Conservation (phyloP, 345 rosid genomes). For the Populus tremula region DNA sequence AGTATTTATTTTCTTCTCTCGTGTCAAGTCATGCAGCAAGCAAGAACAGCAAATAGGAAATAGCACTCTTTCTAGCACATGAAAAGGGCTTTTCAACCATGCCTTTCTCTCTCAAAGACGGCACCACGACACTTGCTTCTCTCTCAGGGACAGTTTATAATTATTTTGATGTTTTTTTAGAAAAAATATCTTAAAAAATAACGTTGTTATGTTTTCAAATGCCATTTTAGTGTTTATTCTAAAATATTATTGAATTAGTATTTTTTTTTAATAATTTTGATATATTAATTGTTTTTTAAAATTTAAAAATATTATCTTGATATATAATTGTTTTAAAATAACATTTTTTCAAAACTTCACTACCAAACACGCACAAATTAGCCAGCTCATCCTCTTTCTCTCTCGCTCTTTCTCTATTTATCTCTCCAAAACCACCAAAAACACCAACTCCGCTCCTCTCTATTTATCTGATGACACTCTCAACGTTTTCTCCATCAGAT, state of each 20-base stretch:
- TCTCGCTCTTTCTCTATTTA: slow-evolving; percentile 5
- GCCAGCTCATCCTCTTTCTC: slow-evolving; percentile 52
- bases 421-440: slow-evolving; percentile 17
- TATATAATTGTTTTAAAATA: too few species aligned
- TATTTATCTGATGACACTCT: slow-evolving; percentile 25
- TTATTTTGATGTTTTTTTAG: too few species aligned
- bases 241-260: too few species aligned
- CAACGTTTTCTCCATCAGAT: slow-evolving; percentile 52
- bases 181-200: too few species aligned
- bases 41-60: not conserved
- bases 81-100: slow-evolving; percentile 1
- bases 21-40: slow-evolving; percentile 60
- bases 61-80: not conserved
- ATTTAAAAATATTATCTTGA: too few species aligned
- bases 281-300: too few species aligned
- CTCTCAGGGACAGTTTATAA: not conserved
- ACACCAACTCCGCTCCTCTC: slow-evolving; percentile 15
- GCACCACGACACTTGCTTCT: slow-evolving; percentile 41
- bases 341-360: too few species aligned
- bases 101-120: slow-evolving; percentile 8
- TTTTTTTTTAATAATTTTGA: too few species aligned
- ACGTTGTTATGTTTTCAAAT: too few species aligned
- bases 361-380: not conserved
- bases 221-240: too few species aligned
- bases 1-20: slow-evolving; percentile 13